Evolutionary conservation across 495 filamentous ascomycete genomes (phyloP), one percentile per base, ranked within the genome.

Genomic region (Penicillium fimorum): DNA sequence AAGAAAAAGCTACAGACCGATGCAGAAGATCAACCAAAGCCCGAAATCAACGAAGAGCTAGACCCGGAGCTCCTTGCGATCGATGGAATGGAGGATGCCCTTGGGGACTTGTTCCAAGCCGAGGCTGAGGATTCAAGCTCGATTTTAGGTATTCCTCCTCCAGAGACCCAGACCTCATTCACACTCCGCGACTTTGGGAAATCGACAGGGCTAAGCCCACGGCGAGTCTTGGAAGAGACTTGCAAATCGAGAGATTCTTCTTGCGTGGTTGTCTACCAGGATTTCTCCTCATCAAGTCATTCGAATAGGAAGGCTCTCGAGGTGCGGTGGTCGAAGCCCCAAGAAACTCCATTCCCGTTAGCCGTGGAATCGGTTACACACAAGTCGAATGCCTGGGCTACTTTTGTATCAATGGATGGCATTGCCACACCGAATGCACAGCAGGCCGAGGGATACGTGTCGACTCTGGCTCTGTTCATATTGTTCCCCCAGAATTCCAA

Each of bases 381-480:
- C 50, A 70, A 76, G 40, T 74, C 70, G n/a, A 76, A 71, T 45
- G 57, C 72, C 5, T 73, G 77, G 45, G 73, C 71, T 20, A 73
- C 76, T 4, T 77, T 71, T 50, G 82, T 91, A 52, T 87, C 85
- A 35, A 96, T 96, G 91, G 77, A 74, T 12, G 74, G 80, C 0
- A 68, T 95, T 40, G 84, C 90, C n/a, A 87, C 91, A 10, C 86
- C 90, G 0, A 87, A 87, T 43, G 44, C 77, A 2, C 83, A 84
- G 58, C 94, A 98, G 66, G 92, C 93, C 9, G 92, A 97, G 68
- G 83, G 84, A 9, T 97, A 85, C 61, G 82, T 96, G 42, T 89
- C 90, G 5, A 96, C 92, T 2, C 77, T 84, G 22, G 91, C 86
- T 17, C 72, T 97, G 13, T 95, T 94, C 67, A 76, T 88, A 22